Conservation (phyloP, 192 early-diverging fungal genomes). For the Diversispora eburnea region DNA sequence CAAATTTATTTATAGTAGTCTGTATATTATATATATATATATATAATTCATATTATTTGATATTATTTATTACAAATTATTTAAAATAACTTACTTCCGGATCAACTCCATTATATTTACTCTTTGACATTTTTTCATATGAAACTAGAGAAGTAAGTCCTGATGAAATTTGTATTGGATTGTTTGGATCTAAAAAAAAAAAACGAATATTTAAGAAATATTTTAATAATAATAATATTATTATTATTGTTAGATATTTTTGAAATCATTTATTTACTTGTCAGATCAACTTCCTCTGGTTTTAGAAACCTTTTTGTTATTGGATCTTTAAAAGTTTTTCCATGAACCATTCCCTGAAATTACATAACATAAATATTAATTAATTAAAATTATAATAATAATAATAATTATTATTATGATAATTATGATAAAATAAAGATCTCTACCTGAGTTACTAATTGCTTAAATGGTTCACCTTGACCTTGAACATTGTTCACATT, state of each 20-base stretch:
- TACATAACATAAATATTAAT: conserved; percentile 19
- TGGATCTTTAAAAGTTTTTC: conserved; percentile 77
- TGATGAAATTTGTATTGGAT: conserved; percentile 59
- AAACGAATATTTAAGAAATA: conserved; percentile 1
- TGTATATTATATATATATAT: conserved; percentile 18
- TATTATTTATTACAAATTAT: background rate
- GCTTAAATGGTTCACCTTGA: conserved; percentile 81
- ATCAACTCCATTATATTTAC: conserved; percentile 92
- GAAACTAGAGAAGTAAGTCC: conserved; percentile 54
- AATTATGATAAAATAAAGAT: background rate
- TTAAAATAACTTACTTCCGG: conserved; percentile 52
- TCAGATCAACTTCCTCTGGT: conserved; percentile 65
- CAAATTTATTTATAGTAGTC: conserved; percentile 58
- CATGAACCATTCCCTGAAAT: conserved; percentile 87
- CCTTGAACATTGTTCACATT: conserved; percentile 42
- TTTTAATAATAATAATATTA: background rate
- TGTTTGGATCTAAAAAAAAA: conserved; percentile 30
- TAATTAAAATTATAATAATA: background rate
- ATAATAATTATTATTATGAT: too few species aligned
- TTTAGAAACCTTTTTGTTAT: conserved; percentile 70
- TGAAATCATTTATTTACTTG: conserved; percentile 32
- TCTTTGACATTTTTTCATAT: conserved; percentile 97
- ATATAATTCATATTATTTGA: background rate
- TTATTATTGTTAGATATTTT: background rate
- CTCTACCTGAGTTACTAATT: conserved; percentile 71